Evolutionary conservation across 2,329 filamentous ascomycete species (phyloP).

Genomic region (Colletotrichum sp.): DNA sequence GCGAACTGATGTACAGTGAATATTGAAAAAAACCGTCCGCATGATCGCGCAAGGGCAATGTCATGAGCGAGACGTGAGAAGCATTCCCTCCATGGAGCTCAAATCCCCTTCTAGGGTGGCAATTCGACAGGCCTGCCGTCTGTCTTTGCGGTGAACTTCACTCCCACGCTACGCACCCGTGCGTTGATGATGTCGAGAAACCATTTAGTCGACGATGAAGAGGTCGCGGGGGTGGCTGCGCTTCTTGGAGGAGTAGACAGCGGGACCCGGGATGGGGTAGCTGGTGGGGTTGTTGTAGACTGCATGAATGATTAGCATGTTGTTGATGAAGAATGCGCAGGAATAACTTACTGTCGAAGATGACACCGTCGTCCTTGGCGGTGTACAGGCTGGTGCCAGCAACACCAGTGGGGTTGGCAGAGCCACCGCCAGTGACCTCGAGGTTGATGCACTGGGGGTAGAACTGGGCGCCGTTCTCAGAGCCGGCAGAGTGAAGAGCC

Average conservation of each 20-base stretch:
- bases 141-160: background rate
- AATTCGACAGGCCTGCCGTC: slow-evolving; percentile 8
- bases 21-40: background rate
- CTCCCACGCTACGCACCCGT: background rate
- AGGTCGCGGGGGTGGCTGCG: slow-evolving; percentile 15
- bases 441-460: slow-evolving; percentile 59
- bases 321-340: slow-evolving; percentile 20
- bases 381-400: slow-evolving; percentile 41
- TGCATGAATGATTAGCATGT: background rate
- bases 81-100: background rate
- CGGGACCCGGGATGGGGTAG: slow-evolving; percentile 37
- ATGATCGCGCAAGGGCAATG: background rate
- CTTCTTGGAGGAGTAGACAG: slow-evolving; percentile 16
- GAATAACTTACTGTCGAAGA: slow-evolving; percentile 29
- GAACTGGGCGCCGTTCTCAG: slow-evolving; percentile 46
- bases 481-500: slow-evolving; percentile 54
- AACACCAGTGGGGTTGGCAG: slow-evolving; percentile 29
- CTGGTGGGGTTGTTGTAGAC: slow-evolving; percentile 25
- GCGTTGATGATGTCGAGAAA: background rate
- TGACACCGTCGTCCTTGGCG: slow-evolving; percentile 36
- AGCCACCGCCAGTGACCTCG: slow-evolving; percentile 46
- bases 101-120: background rate
- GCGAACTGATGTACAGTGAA: slow-evolving; percentile 13
- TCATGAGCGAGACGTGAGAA: background rate
- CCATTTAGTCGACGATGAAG: background rate